Conservation (phyloP, 306 rosid genomes). For the Chamaecrista fasciculata region DNA sequence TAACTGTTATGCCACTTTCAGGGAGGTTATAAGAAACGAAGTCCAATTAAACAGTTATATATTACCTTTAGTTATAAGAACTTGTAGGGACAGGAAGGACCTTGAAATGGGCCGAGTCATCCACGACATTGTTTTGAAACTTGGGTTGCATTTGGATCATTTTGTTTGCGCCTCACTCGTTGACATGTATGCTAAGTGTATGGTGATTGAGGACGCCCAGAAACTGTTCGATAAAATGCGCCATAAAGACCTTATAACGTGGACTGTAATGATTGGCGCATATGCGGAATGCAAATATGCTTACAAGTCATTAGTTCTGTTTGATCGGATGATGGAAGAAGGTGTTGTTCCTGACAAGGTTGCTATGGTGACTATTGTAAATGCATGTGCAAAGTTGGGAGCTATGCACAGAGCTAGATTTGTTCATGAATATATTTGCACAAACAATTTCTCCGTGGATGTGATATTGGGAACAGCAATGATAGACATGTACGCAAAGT, state of each 20-base stretch:
- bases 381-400: conserved; percentile 76
- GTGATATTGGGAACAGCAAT: conserved; percentile 71
- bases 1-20: conserved; percentile 50
- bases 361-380: conserved; percentile 61
- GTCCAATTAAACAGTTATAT: conserved; percentile 52
- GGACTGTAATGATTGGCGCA: conserved; percentile 77
- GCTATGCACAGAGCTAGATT: conserved; percentile 65
- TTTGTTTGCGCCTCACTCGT: conserved; percentile 66
- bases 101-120: conserved; percentile 50
- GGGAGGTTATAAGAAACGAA: conserved; percentile 51
- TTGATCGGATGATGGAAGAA: conserved; percentile 68
- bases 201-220: conserved; percentile 48
- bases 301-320: conserved; percentile 56
- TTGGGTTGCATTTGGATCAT: conserved; percentile 49
- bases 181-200: conserved; percentile 66
- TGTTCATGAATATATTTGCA: conserved; percentile 49
- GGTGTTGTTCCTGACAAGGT: conserved; percentile 67
- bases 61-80: conserved; percentile 64
- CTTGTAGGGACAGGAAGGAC: conserved; percentile 52
- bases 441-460: conserved; percentile 48
- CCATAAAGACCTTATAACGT: conserved; percentile 54
- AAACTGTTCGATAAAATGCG: conserved; percentile 58
- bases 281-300: conserved; percentile 53
- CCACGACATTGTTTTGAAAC: conserved; percentile 51
- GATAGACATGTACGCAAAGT: conserved; percentile 78